Evolutionary conservation across 2,329 filamentous ascomycete genomes (phyloP), one percentile per base, ranked within the genome.

Genomic region (Phialophora expanda): DNA sequence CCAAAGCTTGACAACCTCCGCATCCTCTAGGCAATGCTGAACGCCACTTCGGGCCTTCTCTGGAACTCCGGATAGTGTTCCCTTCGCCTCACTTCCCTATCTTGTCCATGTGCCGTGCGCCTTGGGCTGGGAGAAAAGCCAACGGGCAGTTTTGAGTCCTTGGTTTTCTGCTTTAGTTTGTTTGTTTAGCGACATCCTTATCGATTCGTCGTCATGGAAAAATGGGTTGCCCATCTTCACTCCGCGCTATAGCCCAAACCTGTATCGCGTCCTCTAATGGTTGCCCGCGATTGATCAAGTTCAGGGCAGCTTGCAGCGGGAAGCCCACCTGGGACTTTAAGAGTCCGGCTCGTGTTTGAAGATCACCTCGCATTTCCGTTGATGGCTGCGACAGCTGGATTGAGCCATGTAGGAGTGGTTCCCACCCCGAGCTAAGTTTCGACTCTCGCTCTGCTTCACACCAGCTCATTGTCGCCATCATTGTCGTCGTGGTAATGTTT

Each of bases 171-270:
- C 9, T 20, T 57, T 44, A 44, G 55, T 30, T 44, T 53, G n/a
- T 32, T 46, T 38, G 28, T 38, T 22, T 41, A 26, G 46, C 48
- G 22, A 54, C 11, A 12, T 26, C 48, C 46, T 61, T 28, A 61
- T 61, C 46, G 48, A 28, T 53, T 51, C 46, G 48, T 8, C 30
- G 22, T 24, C 46, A 54, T 61, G 32, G 48, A 14, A 26, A 55
- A 30, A 55, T 7, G 3, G 28, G 53, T 63, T 56, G 61, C 24
- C 58, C 46, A 38, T 54, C 58, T 57, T 44, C 62, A 34, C 41
- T 30, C 62, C 62, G 48, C 60, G 60, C 62, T 57, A 59, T 53
- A 20, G 44, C 62, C 56, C 34, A 60, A 64, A 46, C 22, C 50
- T 54, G 48, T 17, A 34, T 64, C 62, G 62, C 62, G 56, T 64